Evolutionary conservation across 345 rosid genomes (phyloP).

Genomic region (Boechera stricta): DNA sequence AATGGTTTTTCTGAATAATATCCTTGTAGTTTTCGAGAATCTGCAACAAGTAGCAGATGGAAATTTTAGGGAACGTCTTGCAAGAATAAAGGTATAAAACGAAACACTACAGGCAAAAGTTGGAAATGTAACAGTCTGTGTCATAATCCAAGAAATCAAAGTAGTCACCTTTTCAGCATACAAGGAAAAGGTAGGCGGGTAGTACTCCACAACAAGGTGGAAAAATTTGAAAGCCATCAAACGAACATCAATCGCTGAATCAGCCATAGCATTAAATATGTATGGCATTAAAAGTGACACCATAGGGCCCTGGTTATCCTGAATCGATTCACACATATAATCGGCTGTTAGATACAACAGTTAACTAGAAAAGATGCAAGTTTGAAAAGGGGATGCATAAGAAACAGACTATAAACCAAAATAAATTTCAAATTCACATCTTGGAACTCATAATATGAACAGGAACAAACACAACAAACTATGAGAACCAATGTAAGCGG

Average conservation of each 20-base stretch:
- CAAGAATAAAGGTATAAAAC: neutral
- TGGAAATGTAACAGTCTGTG: neutral
- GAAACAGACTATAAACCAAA: slow-evolving; percentile 7
- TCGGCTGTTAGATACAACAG: slow-evolving; percentile 33
- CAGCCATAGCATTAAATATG: slow-evolving; percentile 79
- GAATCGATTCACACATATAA: slow-evolving; percentile 44
- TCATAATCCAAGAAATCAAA: slow-evolving; percentile 7
- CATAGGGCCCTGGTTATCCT: slow-evolving; percentile 79
- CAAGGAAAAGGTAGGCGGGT: slow-evolving; percentile 67
- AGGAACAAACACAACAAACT: neutral
- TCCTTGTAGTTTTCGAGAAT: slow-evolving; percentile 79
- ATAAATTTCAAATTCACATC: neutral
- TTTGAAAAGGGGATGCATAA: neutral
- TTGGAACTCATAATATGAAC: slow-evolving; percentile 1
- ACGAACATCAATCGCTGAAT: slow-evolving; percentile 76
- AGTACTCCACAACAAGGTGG: slow-evolving; percentile 66
- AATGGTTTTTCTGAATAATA: slow-evolving; percentile 67
- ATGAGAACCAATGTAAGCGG: slow-evolving; percentile 1
- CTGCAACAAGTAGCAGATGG: slow-evolving; percentile 45
- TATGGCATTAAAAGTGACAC: slow-evolving; percentile 75
- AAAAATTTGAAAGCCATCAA: slow-evolving; percentile 85
- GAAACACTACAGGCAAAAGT: neutral
- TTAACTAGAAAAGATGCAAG: slow-evolving; percentile 1
- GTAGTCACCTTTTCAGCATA: slow-evolving; percentile 76
- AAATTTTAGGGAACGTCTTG: slow-evolving; percentile 3